Evolutionary conservation across 2,329 filamentous ascomycete genomes (phyloP), one percentile per base, ranked within the genome.

Genomic region (Pseudogymnoascus verrucosus): DNA sequence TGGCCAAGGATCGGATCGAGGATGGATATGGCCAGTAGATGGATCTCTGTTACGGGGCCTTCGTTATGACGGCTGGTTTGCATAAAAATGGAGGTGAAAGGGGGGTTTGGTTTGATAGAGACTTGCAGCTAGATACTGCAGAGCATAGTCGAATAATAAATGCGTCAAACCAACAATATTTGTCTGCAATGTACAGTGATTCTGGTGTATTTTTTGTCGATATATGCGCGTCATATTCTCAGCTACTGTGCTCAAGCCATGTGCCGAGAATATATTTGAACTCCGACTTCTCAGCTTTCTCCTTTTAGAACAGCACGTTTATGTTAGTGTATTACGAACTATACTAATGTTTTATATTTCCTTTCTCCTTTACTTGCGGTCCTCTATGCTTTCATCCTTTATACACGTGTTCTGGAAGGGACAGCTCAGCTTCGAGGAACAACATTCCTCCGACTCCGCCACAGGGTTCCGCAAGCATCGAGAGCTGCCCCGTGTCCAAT

Each of bases 401-500:
- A 57, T 36, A 16, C 51, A 57, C 51, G 51, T 57, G 51, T 34
- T 36, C 28, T 14, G 51, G 51, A 57, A 28, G 28, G n/a, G 16
- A 12, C 7, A 57, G 28, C 8, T 34, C 51, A 57, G 28, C 51
- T 10, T 21, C n/a, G 16, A 57, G 51, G 51, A 57, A 34, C 47
- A 54, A 54, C 16, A 36, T 57, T 57, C 51, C 28, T 57, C 51
- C 51, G 51, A 2, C 28, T 36, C 51, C 51, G 51, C 12, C 28
- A 54, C 10, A 19, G 8, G 14, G 4, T 14, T 34, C 51, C 51
- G 51, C 51, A 57, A 57, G 51, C 51, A 57, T 57, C 51, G n/a
- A 34, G 59, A 61, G 34, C 59, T 61, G 59, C 59, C 59, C 59
- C 59, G 59, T 61, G 59, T 61, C 59, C 28, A 57, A 57, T 57